Conservation (phyloP, 1,284 basidiomycete species). For the Malassezia restricta region DNA sequence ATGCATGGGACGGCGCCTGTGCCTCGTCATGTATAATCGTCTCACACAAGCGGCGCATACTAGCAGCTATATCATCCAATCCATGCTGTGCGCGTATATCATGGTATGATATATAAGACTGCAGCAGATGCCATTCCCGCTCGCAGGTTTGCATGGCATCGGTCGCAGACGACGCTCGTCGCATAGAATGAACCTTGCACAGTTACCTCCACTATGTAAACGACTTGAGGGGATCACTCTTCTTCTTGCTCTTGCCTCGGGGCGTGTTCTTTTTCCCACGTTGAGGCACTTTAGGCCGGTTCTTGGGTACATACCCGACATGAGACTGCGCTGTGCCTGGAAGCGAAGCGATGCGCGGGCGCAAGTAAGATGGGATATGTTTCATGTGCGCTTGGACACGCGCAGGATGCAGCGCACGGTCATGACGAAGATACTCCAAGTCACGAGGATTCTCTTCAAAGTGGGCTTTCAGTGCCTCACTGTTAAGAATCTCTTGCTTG, state of each 20-base stretch:
- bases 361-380: constrained; percentile 82
- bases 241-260: constrained; percentile 6
- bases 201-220: constrained; percentile 6
- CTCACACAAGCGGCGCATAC: neutral
- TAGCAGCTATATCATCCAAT: neutral
- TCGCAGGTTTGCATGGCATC: neutral
- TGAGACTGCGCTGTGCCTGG: neutral
- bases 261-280: neutral
- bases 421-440: constrained; percentile 81
- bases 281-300: neutral
- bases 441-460: constrained; percentile 96
- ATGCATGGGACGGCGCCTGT: neutral
- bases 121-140: neutral
- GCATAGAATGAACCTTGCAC: no score
- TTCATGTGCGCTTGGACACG: constrained; percentile 81
- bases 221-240: constrained; percentile 12
- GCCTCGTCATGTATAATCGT: constrained; percentile 1
- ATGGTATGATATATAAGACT: neutral
- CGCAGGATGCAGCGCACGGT: constrained; percentile 79
- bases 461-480: constrained; percentile 91
- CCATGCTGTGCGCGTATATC: neutral
- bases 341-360: constrained; percentile 61
- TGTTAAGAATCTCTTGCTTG: constrained; percentile 83
- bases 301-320: constrained; percentile 9
- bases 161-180: no score